These are phyloP conservation scores for Alternaria gaisen DNA, from an alignment of 2,329 filamentous ascomycete genomes.

Conservation along the genomic window DNA sequence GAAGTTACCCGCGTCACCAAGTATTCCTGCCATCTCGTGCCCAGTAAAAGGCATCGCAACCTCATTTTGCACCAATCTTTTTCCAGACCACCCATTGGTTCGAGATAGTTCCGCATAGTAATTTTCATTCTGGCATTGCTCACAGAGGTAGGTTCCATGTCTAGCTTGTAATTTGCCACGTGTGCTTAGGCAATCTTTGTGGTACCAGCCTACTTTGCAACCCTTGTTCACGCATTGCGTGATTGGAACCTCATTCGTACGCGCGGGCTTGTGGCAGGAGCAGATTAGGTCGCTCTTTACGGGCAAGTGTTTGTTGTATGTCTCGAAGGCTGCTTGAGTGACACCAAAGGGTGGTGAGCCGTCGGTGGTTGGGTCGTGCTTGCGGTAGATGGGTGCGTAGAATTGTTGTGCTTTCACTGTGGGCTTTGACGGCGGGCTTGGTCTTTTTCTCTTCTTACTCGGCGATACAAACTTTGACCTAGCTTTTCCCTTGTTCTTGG, in stretches of 20 bases:
- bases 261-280: slow-evolving; percentile 24
- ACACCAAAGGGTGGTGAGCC: slow-evolving; percentile 2
- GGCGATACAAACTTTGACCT: neutral
- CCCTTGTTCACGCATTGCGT: slow-evolving; percentile 26
- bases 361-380: neutral
- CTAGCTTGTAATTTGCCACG: slow-evolving; percentile 21
- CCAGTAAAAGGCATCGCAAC: neutral
- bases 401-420: neutral
- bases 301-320: slow-evolving; percentile 9
- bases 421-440: neutral
- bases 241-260: slow-evolving; percentile 13
- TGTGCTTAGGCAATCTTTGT: slow-evolving; percentile 32
- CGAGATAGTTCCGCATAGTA: slow-evolving; percentile 4
- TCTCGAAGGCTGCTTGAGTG: slow-evolving; percentile 9
- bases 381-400: slow-evolving; percentile 13
- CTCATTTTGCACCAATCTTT: neutral
- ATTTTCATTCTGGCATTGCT: slow-evolving; percentile 17
- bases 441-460: neutral
- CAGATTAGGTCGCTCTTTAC: slow-evolving; percentile 25
- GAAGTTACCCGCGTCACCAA: slow-evolving; percentile 1
- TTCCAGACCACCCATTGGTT: neutral
- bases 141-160: slow-evolving; percentile 20
- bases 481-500: neutral
- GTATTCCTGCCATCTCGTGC: neutral
- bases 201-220: slow-evolving; percentile 30